Base-by-base conservation (phyloP, 2,329 filamentous ascomycete genomes). In the Stachybotrys echinatus region DNA sequence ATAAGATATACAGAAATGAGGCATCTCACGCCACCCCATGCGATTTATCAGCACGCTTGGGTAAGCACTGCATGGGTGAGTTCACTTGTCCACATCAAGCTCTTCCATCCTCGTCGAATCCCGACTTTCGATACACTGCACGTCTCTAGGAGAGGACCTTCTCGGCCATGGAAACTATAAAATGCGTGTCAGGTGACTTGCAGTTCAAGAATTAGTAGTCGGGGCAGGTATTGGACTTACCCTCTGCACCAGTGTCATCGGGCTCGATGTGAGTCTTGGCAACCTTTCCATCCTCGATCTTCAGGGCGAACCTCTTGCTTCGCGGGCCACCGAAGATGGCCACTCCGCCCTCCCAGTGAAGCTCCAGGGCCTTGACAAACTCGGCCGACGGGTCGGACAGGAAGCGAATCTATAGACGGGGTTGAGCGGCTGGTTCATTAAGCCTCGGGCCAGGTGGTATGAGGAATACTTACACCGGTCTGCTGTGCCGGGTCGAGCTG, bases 251-350 rank as follows among this genome's bases (percentile, higher is more conserved):
- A 38, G 88, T 94, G 72, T 88, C 92, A 69, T 96, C 92, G 12
- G 90, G 86, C 77, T 96, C 92, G 48, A 96, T 82, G 61, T 90
- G 83, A 19, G 87, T 80, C 61, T 85, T 81, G 71, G 86, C 87
- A 60, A 96, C 88, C 72, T 89, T 90, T 58, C 92, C 92, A 60
- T 95, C 74, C 73, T 95, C 85, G 48, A 95, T 75, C 47, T 92
- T 79, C 49, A 96, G 76, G 19, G 88, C 90, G 64, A 95, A 96
- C 47, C 92, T 83, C 83, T 96, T 95, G 71, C 88, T 87, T 56
- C 92, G 84, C 59, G 81, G 74, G 59, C 86, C 85, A 42, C 92
- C 92, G 61, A 97, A 94, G 66, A 96, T 82, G 49, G 87, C 76
- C 12, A 80, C 76, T 12, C 58, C 61, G 47, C 80, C 86, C 55